phyloP scores from a whole-genome alignment of 177 flowering plant species.

The Telopea speciosissima region DNA sequence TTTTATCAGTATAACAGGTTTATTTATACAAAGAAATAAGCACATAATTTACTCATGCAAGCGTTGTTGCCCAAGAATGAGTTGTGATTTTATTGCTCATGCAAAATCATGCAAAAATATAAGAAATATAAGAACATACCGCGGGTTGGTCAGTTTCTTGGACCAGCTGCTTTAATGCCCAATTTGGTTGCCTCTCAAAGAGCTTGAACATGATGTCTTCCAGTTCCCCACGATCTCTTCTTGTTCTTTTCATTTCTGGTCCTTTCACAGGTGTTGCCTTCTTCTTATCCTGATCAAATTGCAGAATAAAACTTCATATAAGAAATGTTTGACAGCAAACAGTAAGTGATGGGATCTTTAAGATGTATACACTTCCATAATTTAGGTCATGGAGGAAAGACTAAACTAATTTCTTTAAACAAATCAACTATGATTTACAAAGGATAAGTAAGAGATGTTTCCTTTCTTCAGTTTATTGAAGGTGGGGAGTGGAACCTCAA shows the following conservation, averaged over 20 bases:
- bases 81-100: not conserved
- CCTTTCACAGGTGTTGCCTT: conserved; percentile 66
- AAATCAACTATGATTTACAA: not conserved
- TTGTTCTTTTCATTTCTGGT: conserved; percentile 81
- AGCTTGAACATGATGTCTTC: conserved; percentile 97
- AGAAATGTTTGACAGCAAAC: not conserved
- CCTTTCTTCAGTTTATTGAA: too few relatives aligned
- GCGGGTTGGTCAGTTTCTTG: conserved; percentile 98
- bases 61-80: not conserved
- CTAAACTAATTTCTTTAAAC: not conserved
- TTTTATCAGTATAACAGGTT: not conserved
- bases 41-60: not conserved
- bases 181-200: conserved; percentile 90
- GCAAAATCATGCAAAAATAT: not conserved
- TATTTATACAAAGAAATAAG: not conserved
- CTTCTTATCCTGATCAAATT: conserved; percentile 72
- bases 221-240: conserved; percentile 92
- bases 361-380: not conserved
- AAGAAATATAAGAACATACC: conserved; percentile 37
- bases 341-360: not conserved
- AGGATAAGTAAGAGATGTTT: not conserved
- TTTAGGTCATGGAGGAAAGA: not conserved
- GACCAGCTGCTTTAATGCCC: conserved; percentile 92
- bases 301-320: conserved; percentile 10
- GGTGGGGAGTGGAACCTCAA: not conserved